Conservation (phyloP, 1,284 basidiomycete genomes). For the Sporisorium sorghi region DNA sequence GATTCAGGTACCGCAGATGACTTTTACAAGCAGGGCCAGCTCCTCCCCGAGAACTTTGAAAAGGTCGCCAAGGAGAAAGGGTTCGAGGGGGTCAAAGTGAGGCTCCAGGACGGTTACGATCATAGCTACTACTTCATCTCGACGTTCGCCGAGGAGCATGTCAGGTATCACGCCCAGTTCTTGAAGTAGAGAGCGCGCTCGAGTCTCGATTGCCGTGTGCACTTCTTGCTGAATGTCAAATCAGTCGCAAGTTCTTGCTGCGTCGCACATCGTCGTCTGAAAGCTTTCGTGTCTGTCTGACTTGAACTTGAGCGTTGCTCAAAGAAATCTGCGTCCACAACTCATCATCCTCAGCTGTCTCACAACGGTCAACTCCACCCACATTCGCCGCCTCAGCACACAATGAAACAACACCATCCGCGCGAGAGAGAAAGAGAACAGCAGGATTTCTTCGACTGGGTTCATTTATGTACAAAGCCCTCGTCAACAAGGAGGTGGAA, state of each 20-base stretch:
- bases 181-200: slow-evolving; percentile 41
- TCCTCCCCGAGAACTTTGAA: slow-evolving; percentile 88
- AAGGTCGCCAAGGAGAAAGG: slow-evolving; percentile 80
- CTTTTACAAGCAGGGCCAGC: slow-evolving; percentile 85
- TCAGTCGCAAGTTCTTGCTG: no score
- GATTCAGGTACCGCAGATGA: slow-evolving; percentile 80
- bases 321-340: no score
- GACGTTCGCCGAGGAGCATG: slow-evolving; percentile 74
- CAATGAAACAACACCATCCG: not conserved
- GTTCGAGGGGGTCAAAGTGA: slow-evolving; percentile 80
- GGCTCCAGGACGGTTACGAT: slow-evolving; percentile 89
- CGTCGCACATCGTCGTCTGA: no score
- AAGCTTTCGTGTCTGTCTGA: no score
- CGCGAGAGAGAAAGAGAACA: not conserved
- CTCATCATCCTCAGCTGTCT: no score
- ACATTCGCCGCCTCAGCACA: no score
- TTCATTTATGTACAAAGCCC: slow-evolving; percentile 8
- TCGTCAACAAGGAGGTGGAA: slow-evolving; percentile 4
- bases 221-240: no score
- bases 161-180: slow-evolving; percentile 66
- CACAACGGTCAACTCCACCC: no score
- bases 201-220: no score
- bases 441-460: slow-evolving; percentile 14
- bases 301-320: no score
- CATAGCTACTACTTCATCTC: slow-evolving; percentile 77